Evolutionary conservation across 805 yeast species (phyloP), one percentile per base, ranked within the genome.

Genomic region (Cyberlindnera mississippiensis): DNA sequence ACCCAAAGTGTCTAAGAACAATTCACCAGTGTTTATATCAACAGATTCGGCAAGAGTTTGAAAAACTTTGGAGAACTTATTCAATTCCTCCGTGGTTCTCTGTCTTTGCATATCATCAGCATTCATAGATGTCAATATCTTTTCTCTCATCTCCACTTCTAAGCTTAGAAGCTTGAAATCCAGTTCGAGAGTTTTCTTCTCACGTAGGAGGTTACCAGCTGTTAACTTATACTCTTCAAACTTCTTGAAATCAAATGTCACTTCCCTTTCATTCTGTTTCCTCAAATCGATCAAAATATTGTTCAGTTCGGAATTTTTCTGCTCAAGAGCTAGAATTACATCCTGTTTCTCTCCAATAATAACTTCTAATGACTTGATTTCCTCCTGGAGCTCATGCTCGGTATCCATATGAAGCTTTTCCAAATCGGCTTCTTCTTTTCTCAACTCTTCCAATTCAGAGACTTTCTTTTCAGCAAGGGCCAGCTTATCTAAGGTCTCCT

Each of bases 381-480:
- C 72, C 2, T 51, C 41, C 12, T 63, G 61, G 12, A 78, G 58
- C 19, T 75, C 76, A 4, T 46, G 42, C 44, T 77, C 80, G 1
- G 73, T 60, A 13, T 63, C 67, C 2, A 53, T 18, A 40, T 72
- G 76, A 22, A 62, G 57, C 15, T 63, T 67, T 38, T 75, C 79
- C 28, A 78, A 52, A 35, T 74, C 75, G 32, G 61, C 65, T 41
- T 78, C 78, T 12, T 80, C 53, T 24, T 66, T 69, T 41, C 72
- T 73, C 26, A 80, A 49, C 42, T 75, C 79, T 31, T 71, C 73
- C 17, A 76, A 55, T 30, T 75, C 80, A 1, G 60, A 53, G 0
- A 80, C 53, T 2, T 73, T 66, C 4, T 47, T 44, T 19, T 62
- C 58, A n/a, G 76, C 52, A 3, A 45, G 42, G 0, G 44, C 36